phyloP scores from a whole-genome alignment of 129 eudicot genomes.

The Flaveria linearis region DNA sequence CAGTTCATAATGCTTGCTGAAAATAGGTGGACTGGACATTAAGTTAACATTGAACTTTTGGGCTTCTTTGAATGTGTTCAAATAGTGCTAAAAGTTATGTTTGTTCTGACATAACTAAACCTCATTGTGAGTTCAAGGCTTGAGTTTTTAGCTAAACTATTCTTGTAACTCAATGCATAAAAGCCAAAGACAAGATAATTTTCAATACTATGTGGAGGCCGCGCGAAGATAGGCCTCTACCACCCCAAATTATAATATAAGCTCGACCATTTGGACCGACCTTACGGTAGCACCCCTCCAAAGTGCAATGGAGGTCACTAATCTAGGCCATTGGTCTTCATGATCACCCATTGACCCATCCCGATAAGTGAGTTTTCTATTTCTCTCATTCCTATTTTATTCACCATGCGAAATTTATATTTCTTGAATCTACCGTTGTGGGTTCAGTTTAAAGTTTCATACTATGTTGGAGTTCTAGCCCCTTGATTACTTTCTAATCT shows the following conservation, averaged over 20 bases:
- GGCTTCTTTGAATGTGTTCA: too few species aligned
- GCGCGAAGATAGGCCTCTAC: slow-evolving; percentile 64
- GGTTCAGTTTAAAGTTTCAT: background rate
- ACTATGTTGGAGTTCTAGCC: too few species aligned
- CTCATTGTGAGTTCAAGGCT: too few species aligned
- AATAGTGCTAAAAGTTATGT: too few species aligned
- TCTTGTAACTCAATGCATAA: too few species aligned
- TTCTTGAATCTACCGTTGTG: slow-evolving; percentile 11
- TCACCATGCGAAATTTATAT: background rate
- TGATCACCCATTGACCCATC: slow-evolving; percentile 48
- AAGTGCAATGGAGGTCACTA: slow-evolving; percentile 42
- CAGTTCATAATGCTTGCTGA: too few species aligned
- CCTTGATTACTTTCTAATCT: too few species aligned
- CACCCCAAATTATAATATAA: slow-evolving; percentile 52
- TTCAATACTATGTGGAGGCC: slow-evolving; percentile 29
- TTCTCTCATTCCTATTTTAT: slow-evolving; percentile 13
- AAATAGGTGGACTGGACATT: too few species aligned
- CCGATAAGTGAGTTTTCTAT: slow-evolving; percentile 16
- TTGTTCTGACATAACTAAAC: too few species aligned
- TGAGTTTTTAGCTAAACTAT: too few species aligned
- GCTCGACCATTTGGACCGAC: slow-evolving; percentile 47
- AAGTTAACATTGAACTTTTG: too few species aligned
- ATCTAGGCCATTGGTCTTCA: slow-evolving; percentile 36
- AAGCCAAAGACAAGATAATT: too few species aligned
- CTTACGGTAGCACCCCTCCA: slow-evolving; percentile 36